These are phyloP conservation scores for Alternaria incomplexa DNA, from an alignment of 2,329 filamentous ascomycete genomes.

Conservation along the genomic window DNA sequence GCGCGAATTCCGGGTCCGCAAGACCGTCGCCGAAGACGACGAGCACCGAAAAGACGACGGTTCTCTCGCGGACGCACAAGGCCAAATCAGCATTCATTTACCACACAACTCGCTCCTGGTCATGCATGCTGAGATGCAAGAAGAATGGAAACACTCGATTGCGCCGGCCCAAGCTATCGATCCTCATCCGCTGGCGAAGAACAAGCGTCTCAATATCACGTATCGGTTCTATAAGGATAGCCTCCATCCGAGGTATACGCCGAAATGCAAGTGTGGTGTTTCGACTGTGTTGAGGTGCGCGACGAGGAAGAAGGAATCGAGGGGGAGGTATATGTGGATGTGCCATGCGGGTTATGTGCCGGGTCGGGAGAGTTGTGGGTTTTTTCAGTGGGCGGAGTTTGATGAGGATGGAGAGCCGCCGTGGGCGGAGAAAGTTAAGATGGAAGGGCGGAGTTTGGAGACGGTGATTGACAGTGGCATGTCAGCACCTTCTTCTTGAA, in stretches of 20 bases:
- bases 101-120: slow-evolving; percentile 92
- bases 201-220: slow-evolving; percentile 87
- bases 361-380: slow-evolving; percentile 58
- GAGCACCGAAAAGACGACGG: slow-evolving; percentile 46
- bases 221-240: slow-evolving; percentile 84
- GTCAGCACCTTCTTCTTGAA: not conserved
- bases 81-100: slow-evolving; percentile 90
- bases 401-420: slow-evolving; percentile 79
- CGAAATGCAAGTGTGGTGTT: slow-evolving; percentile 76
- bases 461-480: not conserved
- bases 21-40: slow-evolving; percentile 69
- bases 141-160: slow-evolving; percentile 93
- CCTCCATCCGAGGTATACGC: slow-evolving; percentile 79
- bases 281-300: slow-evolving; percentile 76
- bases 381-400: slow-evolving; percentile 42
- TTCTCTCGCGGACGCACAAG: slow-evolving; percentile 66
- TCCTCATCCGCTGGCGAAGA: slow-evolving; percentile 82
- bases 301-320: slow-evolving; percentile 76
- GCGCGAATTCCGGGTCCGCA: slow-evolving; percentile 88
- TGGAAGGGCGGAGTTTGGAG: not conserved
- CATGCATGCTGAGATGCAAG: slow-evolving; percentile 98
- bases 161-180: slow-evolving; percentile 76
- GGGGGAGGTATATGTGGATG: slow-evolving; percentile 91
- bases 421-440: slow-evolving; percentile 52
- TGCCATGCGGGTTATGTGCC: slow-evolving; percentile 79